Base-by-base conservation (phyloP, 2,329 filamentous ascomycete species). In the Xylariomycetidae sp. region DNA sequence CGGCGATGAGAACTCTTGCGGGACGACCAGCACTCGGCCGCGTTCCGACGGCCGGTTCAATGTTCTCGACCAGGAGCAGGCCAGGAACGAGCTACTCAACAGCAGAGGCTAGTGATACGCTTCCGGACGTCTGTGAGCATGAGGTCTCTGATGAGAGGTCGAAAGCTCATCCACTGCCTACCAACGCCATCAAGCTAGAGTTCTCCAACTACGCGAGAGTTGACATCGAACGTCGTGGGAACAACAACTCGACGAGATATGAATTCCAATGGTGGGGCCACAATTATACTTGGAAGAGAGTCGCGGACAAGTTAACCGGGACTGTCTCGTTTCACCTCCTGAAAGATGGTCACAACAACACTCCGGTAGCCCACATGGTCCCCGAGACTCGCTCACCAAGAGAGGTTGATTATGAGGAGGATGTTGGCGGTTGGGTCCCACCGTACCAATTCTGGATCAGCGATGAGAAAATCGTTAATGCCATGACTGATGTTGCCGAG, bases 151-250 rank as follows among this genome's bases (percentile, higher is more conserved):
- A 61, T 41, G 53, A 60, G 34, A 40, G 49, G 32, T 38, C 48
- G 17, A 56, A 54, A 36, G 51, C 58, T 16, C 64, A 57, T 34
- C 59, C 62, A 25, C 49, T 69, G 27, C 77, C 85, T 13, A 85
- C 82, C 37, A 88, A 94, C 58, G 82, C 75, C 22, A 85, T 90
- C 57, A 86, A 88, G 62, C 74, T 98, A 20, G 90, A 97, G 57
- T 98, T 96, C 58, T 94, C 88, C 46, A 98, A 97, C 65, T 98
- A 98, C 57, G 90, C 90, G 3, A 88, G 92, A 49, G 80, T 97
- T 25, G 85, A 95, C 45, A 66, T 98, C 31, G 80, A 76, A 46
- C 78, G 86, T 26, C 71, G 77, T 16, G 83, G 83, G 12, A 66
- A 73, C 31, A 80, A 77, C 46, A 67, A 72, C 27, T 71, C 71